These are phyloP conservation scores for Scleromitrula shiraiana DNA, from an alignment of 2,329 filamentous ascomycete species.

Conservation along the genomic window DNA sequence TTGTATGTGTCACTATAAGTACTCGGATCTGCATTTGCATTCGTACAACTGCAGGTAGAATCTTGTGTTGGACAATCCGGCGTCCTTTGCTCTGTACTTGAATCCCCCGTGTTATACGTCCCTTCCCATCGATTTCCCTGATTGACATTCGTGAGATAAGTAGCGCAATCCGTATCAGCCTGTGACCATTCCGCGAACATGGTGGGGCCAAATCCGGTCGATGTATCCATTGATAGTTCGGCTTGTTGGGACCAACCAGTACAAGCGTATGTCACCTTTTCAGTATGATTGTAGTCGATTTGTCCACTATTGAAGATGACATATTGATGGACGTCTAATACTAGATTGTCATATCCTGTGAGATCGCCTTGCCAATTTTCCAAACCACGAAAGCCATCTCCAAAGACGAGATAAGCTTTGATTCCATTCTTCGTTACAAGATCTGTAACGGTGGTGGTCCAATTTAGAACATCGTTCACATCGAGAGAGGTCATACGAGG, in stretches of 20 bases:
- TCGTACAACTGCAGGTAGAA: constrained; percentile 60
- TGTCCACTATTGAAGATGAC: constrained; percentile 93
- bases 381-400: constrained; percentile 90
- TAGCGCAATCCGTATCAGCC: constrained; percentile 90
- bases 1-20: constrained; percentile 70
- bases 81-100: constrained; percentile 45
- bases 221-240: constrained; percentile 59
- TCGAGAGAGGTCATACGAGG: constrained; percentile 74
- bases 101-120: constrained; percentile 63
- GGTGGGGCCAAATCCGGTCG: constrained; percentile 82
- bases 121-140: constrained; percentile 89
- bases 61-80: constrained; percentile 69
- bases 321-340: constrained; percentile 97
- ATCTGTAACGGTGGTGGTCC: constrained; percentile 68
- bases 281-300: constrained; percentile 70
- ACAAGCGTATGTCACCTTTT: constrained; percentile 84
- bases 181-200: constrained; percentile 97
- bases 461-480: constrained; percentile 59
- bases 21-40: constrained; percentile 65
- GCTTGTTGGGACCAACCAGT: constrained; percentile 78
- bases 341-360: constrained; percentile 59
- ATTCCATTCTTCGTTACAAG: constrained; percentile 72
- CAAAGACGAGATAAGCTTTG: constrained; percentile 68
- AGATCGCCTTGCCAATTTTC: constrained; percentile 84
- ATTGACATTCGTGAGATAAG: constrained; percentile 81